These are phyloP conservation scores for Glycine latifolia DNA, from an alignment of 306 rosid species.

Conservation along the genomic window DNA sequence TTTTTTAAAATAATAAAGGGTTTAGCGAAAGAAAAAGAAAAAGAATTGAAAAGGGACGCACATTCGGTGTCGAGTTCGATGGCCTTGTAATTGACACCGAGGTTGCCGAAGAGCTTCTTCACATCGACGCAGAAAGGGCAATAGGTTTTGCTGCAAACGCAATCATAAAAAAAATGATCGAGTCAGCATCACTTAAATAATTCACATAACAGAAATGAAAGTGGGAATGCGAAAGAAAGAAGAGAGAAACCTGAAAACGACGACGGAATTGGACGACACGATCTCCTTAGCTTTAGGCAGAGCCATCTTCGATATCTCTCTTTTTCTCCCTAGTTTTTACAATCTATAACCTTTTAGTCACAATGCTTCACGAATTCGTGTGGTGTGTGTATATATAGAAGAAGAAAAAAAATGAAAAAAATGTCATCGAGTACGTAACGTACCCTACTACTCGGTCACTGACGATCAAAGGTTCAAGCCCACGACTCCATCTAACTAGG, in stretches of 20 bases:
- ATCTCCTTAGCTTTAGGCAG: constrained; percentile 81
- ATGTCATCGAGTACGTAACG: too few species aligned
- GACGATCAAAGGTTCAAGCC: too few species aligned
- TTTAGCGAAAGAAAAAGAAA: background rate
- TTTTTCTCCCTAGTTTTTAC: too few species aligned
- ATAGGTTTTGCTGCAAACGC: constrained; percentile 62
- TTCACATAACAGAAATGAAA: background rate
- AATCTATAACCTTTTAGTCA: too few species aligned
- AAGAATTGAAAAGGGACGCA: constrained; percentile 18
- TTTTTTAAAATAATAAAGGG: too few species aligned
- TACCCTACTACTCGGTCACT: too few species aligned
- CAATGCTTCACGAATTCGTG: background rate
- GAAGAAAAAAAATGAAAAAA: too few species aligned
- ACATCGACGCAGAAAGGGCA: constrained; percentile 72
- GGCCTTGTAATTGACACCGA: constrained; percentile 63
- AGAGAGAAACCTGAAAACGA: constrained; percentile 72
- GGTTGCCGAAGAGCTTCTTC: constrained; percentile 60
- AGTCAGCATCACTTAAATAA: background rate
- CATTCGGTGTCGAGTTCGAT: constrained; percentile 73
- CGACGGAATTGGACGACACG: constrained; percentile 71
- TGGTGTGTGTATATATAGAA: background rate
- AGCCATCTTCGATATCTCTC: constrained; percentile 59
- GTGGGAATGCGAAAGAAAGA: background rate
- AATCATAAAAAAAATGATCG: background rate
- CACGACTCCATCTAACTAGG: too few species aligned